Percentiles rank a stretch among this genome's conserved stretches.
These are phyloP conservation scores for Scheffersomyces amazonensis DNA, from an alignment of 805 yeast genomes.

Conservation along the genomic window DNA sequence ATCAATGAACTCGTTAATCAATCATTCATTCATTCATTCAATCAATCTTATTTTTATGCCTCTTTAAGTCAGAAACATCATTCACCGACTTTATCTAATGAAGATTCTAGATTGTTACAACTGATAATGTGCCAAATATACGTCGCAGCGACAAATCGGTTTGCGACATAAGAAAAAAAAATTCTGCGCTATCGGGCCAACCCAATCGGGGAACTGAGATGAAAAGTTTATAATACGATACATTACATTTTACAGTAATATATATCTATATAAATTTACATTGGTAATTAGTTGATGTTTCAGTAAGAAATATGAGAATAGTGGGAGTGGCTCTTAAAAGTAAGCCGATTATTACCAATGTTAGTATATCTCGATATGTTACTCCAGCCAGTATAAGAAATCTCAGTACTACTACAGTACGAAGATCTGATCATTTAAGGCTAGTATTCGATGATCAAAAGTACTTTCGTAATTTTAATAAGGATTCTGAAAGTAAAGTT, in stretches of 20 bases:
- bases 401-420: background rate
- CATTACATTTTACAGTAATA: too few species aligned
- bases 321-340: background rate
- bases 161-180: too few species aligned
- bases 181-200: too few species aligned
- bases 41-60: too few species aligned
- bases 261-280: too few species aligned
- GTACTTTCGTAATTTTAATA: slow-evolving; percentile 54
- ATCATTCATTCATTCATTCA: background rate
- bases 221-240: too few species aligned
- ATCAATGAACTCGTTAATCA: too few species aligned
- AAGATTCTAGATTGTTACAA: too few species aligned
- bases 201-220: too few species aligned
- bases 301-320: background rate
- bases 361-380: background rate
- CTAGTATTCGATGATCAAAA: slow-evolving; percentile 60
- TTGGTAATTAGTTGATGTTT: background rate
- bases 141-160: too few species aligned
- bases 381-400: background rate
- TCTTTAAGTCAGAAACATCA: background rate
- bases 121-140: too few species aligned
- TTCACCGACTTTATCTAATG: too few species aligned
- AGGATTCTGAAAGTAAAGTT: slow-evolving; percentile 12
- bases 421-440: slow-evolving; percentile 20
- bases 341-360: background rate